phyloP scores from a whole-genome alignment of 768 basidiomycete genomes.

The Tulasnella sp. region DNA sequence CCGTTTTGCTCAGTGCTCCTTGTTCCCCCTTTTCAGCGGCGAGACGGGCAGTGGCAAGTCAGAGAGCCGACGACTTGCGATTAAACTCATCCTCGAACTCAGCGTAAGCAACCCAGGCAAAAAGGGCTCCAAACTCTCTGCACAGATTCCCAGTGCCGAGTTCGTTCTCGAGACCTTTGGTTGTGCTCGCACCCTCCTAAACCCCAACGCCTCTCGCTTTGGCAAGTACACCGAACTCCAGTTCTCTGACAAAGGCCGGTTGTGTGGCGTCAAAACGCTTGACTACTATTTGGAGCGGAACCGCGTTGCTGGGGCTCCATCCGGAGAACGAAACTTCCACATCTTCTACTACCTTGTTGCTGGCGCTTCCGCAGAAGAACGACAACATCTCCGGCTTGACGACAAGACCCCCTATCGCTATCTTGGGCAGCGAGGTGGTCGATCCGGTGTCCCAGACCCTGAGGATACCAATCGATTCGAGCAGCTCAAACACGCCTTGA shows the following conservation, averaged over 20 bases:
- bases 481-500: slow-evolving; percentile 88
- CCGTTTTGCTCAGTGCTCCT: background rate
- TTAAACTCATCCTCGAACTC: slow-evolving; percentile 85
- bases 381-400: slow-evolving; percentile 70
- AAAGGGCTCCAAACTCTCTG: slow-evolving; percentile 80
- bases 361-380: slow-evolving; percentile 78
- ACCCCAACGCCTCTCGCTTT: slow-evolving; percentile 90
- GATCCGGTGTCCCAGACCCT: slow-evolving; percentile 24
- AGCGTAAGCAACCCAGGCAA: slow-evolving; percentile 81
- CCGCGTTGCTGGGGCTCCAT: slow-evolving; percentile 75
- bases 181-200: slow-evolving; percentile 80
- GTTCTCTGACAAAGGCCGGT: slow-evolving; percentile 81
- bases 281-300: slow-evolving; percentile 93
- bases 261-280: slow-evolving; percentile 84
- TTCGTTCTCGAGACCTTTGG: slow-evolving; percentile 95
- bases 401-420: slow-evolving; percentile 79
- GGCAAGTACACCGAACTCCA: slow-evolving; percentile 98
- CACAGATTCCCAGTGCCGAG: slow-evolving; percentile 82
- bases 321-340: slow-evolving; percentile 93
- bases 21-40: slow-evolving; percentile 40
- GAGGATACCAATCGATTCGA: slow-evolving; percentile 85
- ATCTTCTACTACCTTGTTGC: slow-evolving; percentile 95
- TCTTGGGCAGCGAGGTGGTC: slow-evolving; percentile 54
- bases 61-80: slow-evolving; percentile 77
- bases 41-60: slow-evolving; percentile 92